A percentile compares a stretch with the other conserved stretches of the same genome.
These are phyloP conservation scores for Nemania diffusa DNA, from an alignment of 2,329 filamentous ascomycete species.

Conservation along the genomic window DNA sequence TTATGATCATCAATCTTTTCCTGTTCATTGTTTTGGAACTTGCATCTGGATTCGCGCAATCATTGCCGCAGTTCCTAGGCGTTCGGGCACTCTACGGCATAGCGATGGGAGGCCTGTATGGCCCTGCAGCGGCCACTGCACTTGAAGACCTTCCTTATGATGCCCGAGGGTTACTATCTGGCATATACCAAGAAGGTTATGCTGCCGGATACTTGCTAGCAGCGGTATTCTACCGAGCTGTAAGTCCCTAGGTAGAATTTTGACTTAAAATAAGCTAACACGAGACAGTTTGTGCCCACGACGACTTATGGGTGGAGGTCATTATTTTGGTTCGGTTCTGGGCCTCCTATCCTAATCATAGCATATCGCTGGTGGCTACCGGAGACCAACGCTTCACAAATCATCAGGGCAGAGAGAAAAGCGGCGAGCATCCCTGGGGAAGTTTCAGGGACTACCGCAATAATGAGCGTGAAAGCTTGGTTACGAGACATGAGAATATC, in stretches of 20 bases:
- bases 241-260: slow-evolving; percentile 6
- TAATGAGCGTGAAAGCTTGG: slow-evolving; percentile 28
- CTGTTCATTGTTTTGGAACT: slow-evolving; percentile 37
- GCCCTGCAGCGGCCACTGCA: slow-evolving; percentile 36
- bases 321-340: slow-evolving; percentile 37
- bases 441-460: neutral
- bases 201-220: slow-evolving; percentile 31
- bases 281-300: slow-evolving; percentile 34
- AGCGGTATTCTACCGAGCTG: slow-evolving; percentile 37
- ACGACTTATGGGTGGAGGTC: slow-evolving; percentile 36
- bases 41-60: slow-evolving; percentile 34
- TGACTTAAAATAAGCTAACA: slow-evolving; percentile 1
- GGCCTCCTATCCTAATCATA: slow-evolving; percentile 36
- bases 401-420: slow-evolving; percentile 34
- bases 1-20: slow-evolving; percentile 33
- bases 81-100: slow-evolving; percentile 37
- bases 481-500: slow-evolving; percentile 25
- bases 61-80: slow-evolving; percentile 35
- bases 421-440: slow-evolving; percentile 5
- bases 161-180: slow-evolving; percentile 35
- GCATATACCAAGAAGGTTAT: slow-evolving; percentile 33
- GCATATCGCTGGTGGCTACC: slow-evolving; percentile 38
- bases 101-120: slow-evolving; percentile 38
- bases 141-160: slow-evolving; percentile 38
- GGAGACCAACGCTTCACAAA: slow-evolving; percentile 37